These are phyloP conservation scores for Melastoma malabathricum DNA, from an alignment of 345 rosid species.

Conservation along the genomic window DNA sequence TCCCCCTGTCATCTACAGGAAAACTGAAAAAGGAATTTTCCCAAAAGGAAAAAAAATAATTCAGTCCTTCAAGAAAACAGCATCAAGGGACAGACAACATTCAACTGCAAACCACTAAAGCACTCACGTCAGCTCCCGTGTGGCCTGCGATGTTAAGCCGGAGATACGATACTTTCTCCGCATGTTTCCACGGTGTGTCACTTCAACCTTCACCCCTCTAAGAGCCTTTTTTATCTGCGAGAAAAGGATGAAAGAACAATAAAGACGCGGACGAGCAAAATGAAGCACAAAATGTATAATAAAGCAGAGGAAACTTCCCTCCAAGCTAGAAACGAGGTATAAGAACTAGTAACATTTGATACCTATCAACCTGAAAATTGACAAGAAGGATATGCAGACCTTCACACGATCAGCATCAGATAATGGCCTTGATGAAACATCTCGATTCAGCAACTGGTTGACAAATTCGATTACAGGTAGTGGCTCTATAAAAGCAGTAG, in stretches of 20 bases:
- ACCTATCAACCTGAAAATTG: background rate
- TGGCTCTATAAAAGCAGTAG: slow-evolving; percentile 45
- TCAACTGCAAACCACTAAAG: background rate
- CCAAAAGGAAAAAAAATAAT: background rate
- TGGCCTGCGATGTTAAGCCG: slow-evolving; percentile 38
- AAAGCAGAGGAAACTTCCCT: background rate
- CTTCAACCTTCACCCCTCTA: slow-evolving; percentile 43
- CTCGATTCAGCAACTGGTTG: slow-evolving; percentile 19
- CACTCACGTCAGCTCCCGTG: slow-evolving; percentile 36
- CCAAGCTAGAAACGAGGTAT: background rate
- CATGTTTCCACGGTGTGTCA: slow-evolving; percentile 41
- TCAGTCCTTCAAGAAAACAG: background rate
- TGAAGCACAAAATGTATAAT: background rate
- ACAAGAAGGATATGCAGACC: slow-evolving; percentile 12
- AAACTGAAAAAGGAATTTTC: slow-evolving; percentile 13
- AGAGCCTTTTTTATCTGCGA: slow-evolving; percentile 37
- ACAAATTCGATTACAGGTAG: slow-evolving; percentile 40
- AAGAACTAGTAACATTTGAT: background rate
- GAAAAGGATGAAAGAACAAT: background rate
- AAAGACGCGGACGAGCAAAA: background rate
- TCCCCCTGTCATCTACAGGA: slow-evolving; percentile 34
- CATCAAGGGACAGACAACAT: background rate
- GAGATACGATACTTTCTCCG: slow-evolving; percentile 43
- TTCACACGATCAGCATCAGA: slow-evolving; percentile 38
- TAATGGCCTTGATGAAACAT: slow-evolving; percentile 26